Conservation (phyloP, 2,329 filamentous ascomycete genomes). For the Beauveria brongniartii region DNA sequence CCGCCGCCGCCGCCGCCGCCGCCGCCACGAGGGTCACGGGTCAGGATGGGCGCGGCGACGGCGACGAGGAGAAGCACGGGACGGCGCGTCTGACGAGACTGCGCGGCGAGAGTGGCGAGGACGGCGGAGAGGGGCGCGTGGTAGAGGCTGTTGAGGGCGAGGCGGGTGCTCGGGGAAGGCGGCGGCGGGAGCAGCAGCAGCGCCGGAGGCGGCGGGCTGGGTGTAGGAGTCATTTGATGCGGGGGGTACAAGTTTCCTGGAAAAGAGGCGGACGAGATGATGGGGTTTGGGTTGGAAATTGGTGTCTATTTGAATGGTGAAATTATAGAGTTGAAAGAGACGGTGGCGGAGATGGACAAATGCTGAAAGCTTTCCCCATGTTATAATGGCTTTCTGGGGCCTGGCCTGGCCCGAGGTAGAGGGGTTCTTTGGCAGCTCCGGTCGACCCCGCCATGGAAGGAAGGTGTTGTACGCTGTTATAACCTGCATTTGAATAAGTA, state of each 20-base stretch:
- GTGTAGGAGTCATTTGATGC: neutral
- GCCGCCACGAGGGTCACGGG: conserved; percentile 26
- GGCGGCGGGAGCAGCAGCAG: conserved; percentile 57
- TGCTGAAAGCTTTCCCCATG: neutral
- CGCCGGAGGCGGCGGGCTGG: conserved; percentile 18
- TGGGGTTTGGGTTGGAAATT: neutral
- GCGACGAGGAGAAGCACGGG: conserved; percentile 42
- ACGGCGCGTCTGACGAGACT: conserved; percentile 23
- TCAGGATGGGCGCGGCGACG: conserved; percentile 54
- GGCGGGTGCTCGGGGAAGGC: conserved; percentile 47
- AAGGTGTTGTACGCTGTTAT: no score
- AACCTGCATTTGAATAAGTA: no score
- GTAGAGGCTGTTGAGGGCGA: conserved; percentile 51
- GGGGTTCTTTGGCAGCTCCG: neutral
- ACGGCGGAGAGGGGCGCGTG: conserved; percentile 47
- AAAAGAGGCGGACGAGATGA: neutral
- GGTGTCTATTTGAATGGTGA: no score
- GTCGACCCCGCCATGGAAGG: neutral
- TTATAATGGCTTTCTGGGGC: neutral
- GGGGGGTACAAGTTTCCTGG: neutral
- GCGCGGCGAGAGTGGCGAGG: conserved; percentile 39
- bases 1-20: no score
- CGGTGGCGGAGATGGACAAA: neutral
- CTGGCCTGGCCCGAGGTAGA: neutral
- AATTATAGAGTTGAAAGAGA: no score